Conservation (phyloP, 257 asterid species). For the Sherardia arvensis region DNA sequence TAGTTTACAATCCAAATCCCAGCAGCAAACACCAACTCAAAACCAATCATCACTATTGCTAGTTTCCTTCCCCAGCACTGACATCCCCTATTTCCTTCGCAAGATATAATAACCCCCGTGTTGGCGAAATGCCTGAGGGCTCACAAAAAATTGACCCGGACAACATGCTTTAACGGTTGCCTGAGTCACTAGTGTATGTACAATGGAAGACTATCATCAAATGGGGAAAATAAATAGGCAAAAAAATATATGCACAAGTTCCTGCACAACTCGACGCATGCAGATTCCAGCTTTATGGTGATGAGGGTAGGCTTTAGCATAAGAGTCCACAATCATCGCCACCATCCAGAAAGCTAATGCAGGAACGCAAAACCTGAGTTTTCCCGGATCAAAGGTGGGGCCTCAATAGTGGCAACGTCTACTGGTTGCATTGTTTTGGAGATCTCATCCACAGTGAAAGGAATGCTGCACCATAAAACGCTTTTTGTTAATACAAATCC, state of each 20-base stretch:
- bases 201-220: conserved; percentile 26
- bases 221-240: conserved; percentile 1
- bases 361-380: conserved; percentile 82
- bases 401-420: conserved; percentile 71
- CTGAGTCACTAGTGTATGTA: conserved; percentile 30
- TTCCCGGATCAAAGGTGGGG: conserved; percentile 91
- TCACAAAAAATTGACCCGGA: conserved; percentile 35
- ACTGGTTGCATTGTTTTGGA: conserved; percentile 80
- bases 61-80: conserved; percentile 32
- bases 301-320: conserved; percentile 10
- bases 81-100: conserved; percentile 20
- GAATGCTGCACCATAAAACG: conserved; percentile 59
- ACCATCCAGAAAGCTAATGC: conserved; percentile 57
- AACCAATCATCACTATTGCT: conserved; percentile 26
- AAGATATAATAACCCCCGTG: conserved; percentile 29
- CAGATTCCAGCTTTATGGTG: conserved; percentile 12
- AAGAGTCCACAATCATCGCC: conserved; percentile 18
- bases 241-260: conserved; percentile 38
- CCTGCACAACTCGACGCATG: conserved; percentile 19
- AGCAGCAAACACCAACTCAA: conserved; percentile 23
- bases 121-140: conserved; percentile 32
- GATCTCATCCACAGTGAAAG: conserved; percentile 92
- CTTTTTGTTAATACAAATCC: conserved; percentile 6
- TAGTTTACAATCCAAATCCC: conserved; percentile 32
- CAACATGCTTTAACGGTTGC: conserved; percentile 34